These are phyloP conservation scores for Helichrysum umbraculigerum DNA, from an alignment of 129 eudicot species.

Conservation along the genomic window DNA sequence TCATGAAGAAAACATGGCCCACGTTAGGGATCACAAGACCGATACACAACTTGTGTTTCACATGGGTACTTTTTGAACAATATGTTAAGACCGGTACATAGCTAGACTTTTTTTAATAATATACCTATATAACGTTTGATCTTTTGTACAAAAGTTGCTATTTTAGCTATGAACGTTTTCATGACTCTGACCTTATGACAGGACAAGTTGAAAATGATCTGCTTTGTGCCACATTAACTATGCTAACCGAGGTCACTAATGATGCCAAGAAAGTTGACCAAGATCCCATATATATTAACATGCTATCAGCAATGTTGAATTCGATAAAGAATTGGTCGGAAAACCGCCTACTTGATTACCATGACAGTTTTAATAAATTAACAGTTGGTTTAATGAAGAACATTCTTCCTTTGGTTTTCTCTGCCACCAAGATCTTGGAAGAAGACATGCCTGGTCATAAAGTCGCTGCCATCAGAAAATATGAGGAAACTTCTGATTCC, in stretches of 20 bases:
- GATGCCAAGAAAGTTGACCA: constrained; percentile 73
- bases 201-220: constrained; percentile 73
- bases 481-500: constrained; percentile 28
- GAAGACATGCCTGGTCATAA: constrained; percentile 25
- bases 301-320: constrained; percentile 48
- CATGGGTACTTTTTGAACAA: constrained; percentile 82
- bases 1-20: constrained; percentile 88
- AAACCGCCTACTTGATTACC: constrained; percentile 64
- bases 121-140: background rate
- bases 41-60: constrained; percentile 73
- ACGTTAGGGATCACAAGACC: constrained; percentile 61
- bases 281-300: constrained; percentile 55
- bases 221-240: constrained; percentile 62
- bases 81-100: constrained; percentile 27
- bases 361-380: constrained; percentile 37
- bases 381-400: constrained; percentile 51
- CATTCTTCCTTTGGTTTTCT: constrained; percentile 59
- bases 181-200: constrained; percentile 31
- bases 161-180: background rate
- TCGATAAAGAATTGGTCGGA: constrained; percentile 69
- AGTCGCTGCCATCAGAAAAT: constrained; percentile 41
- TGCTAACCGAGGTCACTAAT: constrained; percentile 72
- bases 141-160: background rate
- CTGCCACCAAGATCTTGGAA: constrained; percentile 57
- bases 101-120: background rate